A percentile compares a stretch with the other conserved stretches of the same genome.
phyloP scores from a whole-genome alignment of 2,329 filamentous ascomycete species.

The Epichloe hybrida region DNA sequence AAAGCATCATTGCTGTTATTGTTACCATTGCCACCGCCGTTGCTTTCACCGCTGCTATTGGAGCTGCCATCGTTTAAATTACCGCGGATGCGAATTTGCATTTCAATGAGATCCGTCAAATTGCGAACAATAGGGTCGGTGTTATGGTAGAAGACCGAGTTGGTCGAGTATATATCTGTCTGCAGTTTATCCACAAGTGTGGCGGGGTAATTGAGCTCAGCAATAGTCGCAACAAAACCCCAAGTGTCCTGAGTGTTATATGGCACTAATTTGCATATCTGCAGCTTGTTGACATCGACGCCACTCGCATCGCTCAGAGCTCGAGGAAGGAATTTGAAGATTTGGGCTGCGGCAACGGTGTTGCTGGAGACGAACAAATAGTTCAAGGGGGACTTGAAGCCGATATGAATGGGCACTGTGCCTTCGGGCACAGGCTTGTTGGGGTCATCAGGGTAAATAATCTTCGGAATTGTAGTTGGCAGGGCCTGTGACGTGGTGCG shows the following conservation, averaged over 20 bases:
- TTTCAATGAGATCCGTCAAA: constrained; percentile 57
- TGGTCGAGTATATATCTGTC: constrained; percentile 56
- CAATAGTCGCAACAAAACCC: constrained; percentile 71
- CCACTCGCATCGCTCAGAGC: constrained; percentile 54
- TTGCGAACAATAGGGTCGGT: constrained; percentile 50
- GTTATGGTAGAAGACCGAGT: constrained; percentile 64
- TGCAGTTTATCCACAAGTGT: constrained; percentile 54
- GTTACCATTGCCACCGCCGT: constrained; percentile 21
- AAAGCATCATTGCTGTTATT: constrained; percentile 29
- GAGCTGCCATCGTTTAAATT: constrained; percentile 25
- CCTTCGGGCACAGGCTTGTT: constrained; percentile 42
- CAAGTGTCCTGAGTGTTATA: constrained; percentile 56
- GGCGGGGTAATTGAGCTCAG: constrained; percentile 54
- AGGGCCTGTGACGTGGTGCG: constrained; percentile 38
- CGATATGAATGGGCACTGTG: constrained; percentile 65
- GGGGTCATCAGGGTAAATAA: constrained; percentile 57
- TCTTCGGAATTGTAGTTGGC: constrained; percentile 55
- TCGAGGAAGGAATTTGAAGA: constrained; percentile 64
- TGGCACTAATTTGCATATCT: constrained; percentile 60
- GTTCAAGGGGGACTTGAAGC: constrained; percentile 68
- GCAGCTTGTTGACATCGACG: constrained; percentile 41
- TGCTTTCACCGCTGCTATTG: constrained; percentile 15
- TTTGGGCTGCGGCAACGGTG: constrained; percentile 63
- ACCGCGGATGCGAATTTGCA: constrained; percentile 32
- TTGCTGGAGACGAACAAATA: constrained; percentile 69